Percentiles rank a stretch among this genome's conserved stretches.
Evolutionary conservation across 768 basidiomycete genomes (phyloP).

Genomic region (Tulasnella sp.): DNA sequence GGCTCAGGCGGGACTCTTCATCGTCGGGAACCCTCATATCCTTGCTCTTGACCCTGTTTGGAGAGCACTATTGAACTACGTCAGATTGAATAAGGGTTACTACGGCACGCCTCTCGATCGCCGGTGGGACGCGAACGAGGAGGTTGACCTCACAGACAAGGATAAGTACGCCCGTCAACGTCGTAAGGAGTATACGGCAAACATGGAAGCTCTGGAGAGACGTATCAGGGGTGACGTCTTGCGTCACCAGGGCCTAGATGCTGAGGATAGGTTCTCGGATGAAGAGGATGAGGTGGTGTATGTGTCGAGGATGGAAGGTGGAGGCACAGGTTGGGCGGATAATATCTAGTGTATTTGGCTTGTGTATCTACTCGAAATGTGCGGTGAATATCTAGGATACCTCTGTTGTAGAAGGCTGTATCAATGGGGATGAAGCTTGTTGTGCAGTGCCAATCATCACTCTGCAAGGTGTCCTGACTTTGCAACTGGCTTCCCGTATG

Average conservation of each 20-base stretch:
- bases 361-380: neutral
- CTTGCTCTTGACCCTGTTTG: constrained; percentile 1
- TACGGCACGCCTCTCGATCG: neutral
- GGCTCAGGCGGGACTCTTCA: constrained; percentile 5
- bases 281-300: neutral
- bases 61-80: neutral
- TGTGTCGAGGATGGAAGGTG: neutral
- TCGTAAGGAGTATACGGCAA: neutral
- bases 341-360: neutral
- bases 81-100: neutral
- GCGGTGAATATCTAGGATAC: neutral
- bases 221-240: neutral
- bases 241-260: neutral
- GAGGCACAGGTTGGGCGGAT: neutral
- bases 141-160: neutral
- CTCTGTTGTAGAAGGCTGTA: neutral
- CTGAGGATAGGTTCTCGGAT: neutral
- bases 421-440: too few species aligned
- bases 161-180: neutral
- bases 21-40: constrained; percentile 3
- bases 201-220: neutral
- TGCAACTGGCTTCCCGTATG: too few species aligned
- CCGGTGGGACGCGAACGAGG: neutral
- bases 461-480: too few species aligned
- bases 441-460: too few species aligned